phyloP scores from a whole-genome alignment of 345 rosid species.

The Eutrema japonicum region DNA sequence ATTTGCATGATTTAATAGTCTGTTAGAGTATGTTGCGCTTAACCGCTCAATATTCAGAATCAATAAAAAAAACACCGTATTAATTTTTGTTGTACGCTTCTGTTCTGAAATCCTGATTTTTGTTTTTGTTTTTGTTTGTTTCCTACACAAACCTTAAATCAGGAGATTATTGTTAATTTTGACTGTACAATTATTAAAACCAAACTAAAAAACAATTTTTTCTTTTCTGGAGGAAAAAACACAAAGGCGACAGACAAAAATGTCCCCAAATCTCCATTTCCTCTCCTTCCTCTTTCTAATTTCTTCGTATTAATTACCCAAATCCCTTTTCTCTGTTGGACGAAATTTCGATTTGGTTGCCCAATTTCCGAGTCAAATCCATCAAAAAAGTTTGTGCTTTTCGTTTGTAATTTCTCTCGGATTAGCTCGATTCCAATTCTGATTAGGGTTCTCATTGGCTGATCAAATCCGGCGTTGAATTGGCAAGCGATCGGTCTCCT shows the following conservation, averaged over 20 bases:
- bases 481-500: slow-evolving; percentile 15
- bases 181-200: slow-evolving; percentile 25
- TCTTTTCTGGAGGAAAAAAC: neutral
- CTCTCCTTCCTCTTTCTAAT: slow-evolving; percentile 24
- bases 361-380: slow-evolving; percentile 18
- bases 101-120: neutral
- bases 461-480: slow-evolving; percentile 18
- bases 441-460: slow-evolving; percentile 29
- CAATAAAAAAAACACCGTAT: neutral
- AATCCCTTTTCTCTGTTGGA: neutral
- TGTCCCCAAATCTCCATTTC: slow-evolving; percentile 34
- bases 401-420: neutral
- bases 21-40: slow-evolving; percentile 15
- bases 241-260: slow-evolving; percentile 19
- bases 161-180: slow-evolving; percentile 37
- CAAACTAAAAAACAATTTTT: neutral
- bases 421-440: slow-evolving; percentile 24
- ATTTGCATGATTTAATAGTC: neutral
- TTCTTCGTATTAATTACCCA: slow-evolving; percentile 22
- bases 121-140: neutral
- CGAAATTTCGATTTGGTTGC: neutral
- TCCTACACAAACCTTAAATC: slow-evolving; percentile 30
- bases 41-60: slow-evolving; percentile 6
- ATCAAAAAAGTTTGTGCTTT: neutral
- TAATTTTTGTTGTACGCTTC: neutral